A percentile compares a stretch with the other conserved stretches of the same genome.
Evolutionary conservation across 1,284 basidiomycete species (phyloP).

Genomic region (Ganoderma resinaceum): DNA sequence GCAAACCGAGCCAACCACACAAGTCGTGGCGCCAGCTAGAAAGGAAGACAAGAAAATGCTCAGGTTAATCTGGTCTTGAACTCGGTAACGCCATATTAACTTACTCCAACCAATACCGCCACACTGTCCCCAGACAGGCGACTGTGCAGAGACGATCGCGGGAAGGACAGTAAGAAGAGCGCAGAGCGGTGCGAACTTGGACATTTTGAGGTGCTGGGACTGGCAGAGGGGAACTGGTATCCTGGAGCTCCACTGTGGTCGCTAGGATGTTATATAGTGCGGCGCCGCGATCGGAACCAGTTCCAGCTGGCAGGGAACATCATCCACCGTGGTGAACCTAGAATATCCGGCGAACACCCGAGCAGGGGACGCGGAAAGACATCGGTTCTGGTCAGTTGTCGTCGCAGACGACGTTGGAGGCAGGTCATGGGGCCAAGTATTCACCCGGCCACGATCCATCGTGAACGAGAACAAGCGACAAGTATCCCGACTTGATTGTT

Average conservation of each 20-base stretch:
- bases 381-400: slow-evolving; percentile 46
- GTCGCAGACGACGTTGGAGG: slow-evolving; percentile 14
- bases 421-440: slow-evolving; percentile 34
- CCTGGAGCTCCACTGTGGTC: slow-evolving; percentile 22
- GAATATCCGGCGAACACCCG: slow-evolving; percentile 53
- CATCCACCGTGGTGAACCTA: slow-evolving; percentile 23
- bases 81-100: slow-evolving; percentile 30
- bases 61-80: not conserved
- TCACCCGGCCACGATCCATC: slow-evolving; percentile 26
- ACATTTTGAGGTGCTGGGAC: slow-evolving; percentile 45
- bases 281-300: slow-evolving; percentile 6
- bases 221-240: slow-evolving; percentile 27
- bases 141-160: slow-evolving; percentile 51
- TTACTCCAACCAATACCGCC: slow-evolving; percentile 60
- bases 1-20: slow-evolving; percentile 47
- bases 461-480: slow-evolving; percentile 18
- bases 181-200: slow-evolving; percentile 55
- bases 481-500: slow-evolving; percentile 18
- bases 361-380: slow-evolving; percentile 49
- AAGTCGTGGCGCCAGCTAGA: slow-evolving; percentile 56
- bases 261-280: slow-evolving; percentile 28
- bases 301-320: slow-evolving; percentile 14
- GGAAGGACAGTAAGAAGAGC: slow-evolving; percentile 55
- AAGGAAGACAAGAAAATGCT: not conserved
- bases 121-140: slow-evolving; percentile 55